A percentile compares a stretch with the other conserved stretches of the same genome.
Evolutionary conservation across 1,139 yeast genomes (phyloP).

Genomic region (Hyphopichia buzzinii): DNA sequence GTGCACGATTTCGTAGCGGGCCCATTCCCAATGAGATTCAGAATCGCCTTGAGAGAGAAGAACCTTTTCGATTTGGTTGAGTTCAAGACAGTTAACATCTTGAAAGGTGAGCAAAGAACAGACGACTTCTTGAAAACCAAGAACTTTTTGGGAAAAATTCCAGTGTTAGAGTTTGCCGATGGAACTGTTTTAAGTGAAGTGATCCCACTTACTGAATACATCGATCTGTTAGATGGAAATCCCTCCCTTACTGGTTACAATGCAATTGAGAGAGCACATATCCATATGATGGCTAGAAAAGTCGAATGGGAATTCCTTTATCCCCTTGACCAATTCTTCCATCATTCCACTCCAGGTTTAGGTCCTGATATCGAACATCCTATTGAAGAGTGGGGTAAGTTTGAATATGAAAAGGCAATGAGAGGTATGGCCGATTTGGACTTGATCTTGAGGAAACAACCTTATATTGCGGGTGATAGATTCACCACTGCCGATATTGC

Average conservation of each 20-base stretch:
- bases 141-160: conserved; percentile 6
- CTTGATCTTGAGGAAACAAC: conserved; percentile 3
- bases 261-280: conserved; percentile 5
- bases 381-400: conserved; percentile 5
- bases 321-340: conserved; percentile 5
- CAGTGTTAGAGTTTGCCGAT: conserved; percentile 8
- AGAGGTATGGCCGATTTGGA: conserved; percentile 5
- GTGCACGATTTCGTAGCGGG: background rate
- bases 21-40: background rate
- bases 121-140: conserved; percentile 2
- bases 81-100: conserved; percentile 2
- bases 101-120: conserved; percentile 8
- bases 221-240: conserved; percentile 7
- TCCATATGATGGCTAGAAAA: conserved; percentile 7
- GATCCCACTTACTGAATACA: conserved; percentile 5
- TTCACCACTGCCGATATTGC: conserved; percentile 9
- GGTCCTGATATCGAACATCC: conserved; percentile 5
- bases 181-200: conserved; percentile 5
- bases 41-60: background rate
- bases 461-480: conserved; percentile 7
- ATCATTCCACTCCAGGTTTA: conserved; percentile 6
- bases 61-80: background rate
- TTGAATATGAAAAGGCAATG: conserved; percentile 3
- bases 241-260: conserved; percentile 6
- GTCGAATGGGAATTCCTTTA: conserved; percentile 7